Conservation (phyloP, 345 rosid genomes). For the Brassica carinata region DNA sequence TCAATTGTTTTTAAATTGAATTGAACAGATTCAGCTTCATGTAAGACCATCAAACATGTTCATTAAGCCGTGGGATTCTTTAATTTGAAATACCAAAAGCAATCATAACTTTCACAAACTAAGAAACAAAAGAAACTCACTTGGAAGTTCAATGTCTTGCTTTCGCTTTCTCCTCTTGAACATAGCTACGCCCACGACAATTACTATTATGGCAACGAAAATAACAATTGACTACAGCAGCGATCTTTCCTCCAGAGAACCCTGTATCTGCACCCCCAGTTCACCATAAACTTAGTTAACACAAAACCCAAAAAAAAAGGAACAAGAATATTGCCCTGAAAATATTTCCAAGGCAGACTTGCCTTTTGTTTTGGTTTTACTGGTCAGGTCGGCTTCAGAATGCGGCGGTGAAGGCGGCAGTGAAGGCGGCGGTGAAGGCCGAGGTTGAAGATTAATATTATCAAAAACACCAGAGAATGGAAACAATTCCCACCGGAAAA, state of each 20-base stretch:
- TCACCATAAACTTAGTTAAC: neutral
- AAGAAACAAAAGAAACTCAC: slow-evolving; percentile 2
- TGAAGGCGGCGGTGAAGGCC: neutral
- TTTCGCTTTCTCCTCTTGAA: slow-evolving; percentile 5
- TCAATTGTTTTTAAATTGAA: slow-evolving; percentile 2
- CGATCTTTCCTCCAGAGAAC: neutral
- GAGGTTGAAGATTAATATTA: neutral
- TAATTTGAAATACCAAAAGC: neutral
- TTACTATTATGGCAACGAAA: neutral
- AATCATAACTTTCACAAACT: neutral
- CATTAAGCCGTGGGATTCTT: neutral
- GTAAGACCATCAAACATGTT: slow-evolving; percentile 11
- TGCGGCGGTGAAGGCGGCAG: neutral
- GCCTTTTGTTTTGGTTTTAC: slow-evolving; percentile 9
- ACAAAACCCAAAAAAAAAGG: neutral
- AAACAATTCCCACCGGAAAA: slow-evolving; percentile 39
- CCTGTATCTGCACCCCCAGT: slow-evolving; percentile 9
- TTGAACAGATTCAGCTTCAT: slow-evolving; percentile 44
- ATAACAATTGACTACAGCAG: neutral
- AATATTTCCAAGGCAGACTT: neutral
- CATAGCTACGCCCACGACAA: neutral
- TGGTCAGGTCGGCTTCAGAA: neutral
- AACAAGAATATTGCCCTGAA: neutral
- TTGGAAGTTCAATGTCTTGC: slow-evolving; percentile 5
- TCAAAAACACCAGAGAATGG: slow-evolving; percentile 31